Percentiles rank a stretch among this genome's conserved stretches.
Evolutionary conservation across 768 basidiomycete species (phyloP).

Genomic region (Fistulinella prunicolor): DNA sequence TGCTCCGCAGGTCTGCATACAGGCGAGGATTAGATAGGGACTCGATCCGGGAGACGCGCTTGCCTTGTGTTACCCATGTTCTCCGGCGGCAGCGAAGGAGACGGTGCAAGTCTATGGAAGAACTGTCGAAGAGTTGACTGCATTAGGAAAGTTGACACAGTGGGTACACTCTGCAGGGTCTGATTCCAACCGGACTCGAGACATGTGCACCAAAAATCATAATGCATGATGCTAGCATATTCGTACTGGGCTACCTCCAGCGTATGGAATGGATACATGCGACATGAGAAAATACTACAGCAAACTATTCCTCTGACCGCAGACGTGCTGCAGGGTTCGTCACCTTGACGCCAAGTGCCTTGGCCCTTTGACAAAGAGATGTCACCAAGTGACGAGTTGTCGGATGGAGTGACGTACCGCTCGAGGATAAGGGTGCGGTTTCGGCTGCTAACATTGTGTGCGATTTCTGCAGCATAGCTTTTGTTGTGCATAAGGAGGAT

Average conservation of each 20-base stretch:
- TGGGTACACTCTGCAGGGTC: not conserved
- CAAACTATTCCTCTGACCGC: conserved; percentile 86
- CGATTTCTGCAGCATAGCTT: conserved; percentile 93
- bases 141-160: conserved; percentile 23
- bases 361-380: conserved; percentile 53
- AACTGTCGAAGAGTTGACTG: conserved; percentile 16
- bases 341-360: conserved; percentile 86
- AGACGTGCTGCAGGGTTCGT: conserved; percentile 91
- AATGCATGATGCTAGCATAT: conserved; percentile 36
- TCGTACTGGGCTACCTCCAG: conserved; percentile 47
- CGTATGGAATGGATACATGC: conserved; percentile 49
- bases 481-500: conserved; percentile 98
- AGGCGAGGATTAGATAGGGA: not conserved
- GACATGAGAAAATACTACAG: conserved; percentile 36
- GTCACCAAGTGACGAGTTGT: conserved; percentile 6
- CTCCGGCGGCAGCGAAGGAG: conserved; percentile 6
- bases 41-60: conserved; percentile 1
- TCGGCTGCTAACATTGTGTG: conserved; percentile 93
- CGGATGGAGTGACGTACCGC: conserved; percentile 47
- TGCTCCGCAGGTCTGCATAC: conserved; percentile 63
- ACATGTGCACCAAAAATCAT: conserved; percentile 7
- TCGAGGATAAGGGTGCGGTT: conserved; percentile 91
- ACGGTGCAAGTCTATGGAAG: conserved; percentile 13
- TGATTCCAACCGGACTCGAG: too few relatives aligned
- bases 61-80: conserved; percentile 30